Percentiles rank a stretch among this genome's conserved stretches.
Evolutionary conservation across 805 yeast genomes (phyloP).

Genomic region (Clavispora fructus): DNA sequence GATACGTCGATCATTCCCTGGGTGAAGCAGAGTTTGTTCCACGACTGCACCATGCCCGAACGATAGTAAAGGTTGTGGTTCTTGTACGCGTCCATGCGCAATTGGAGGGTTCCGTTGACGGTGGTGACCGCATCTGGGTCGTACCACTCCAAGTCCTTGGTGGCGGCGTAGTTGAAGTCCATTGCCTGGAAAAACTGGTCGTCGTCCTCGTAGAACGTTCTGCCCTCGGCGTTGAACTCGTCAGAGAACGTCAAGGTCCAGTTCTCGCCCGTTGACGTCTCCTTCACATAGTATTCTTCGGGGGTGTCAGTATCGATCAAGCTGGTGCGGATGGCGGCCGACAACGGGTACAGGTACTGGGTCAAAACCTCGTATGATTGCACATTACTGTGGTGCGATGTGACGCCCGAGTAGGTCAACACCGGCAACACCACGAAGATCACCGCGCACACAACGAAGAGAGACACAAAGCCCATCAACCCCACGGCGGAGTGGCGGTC

Average conservation of each 20-base stretch:
- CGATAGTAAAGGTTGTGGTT: conserved; percentile 33
- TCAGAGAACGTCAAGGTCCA: conserved; percentile 38
- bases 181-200: conserved; percentile 40
- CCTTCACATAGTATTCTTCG: conserved; percentile 19
- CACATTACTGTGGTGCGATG: conserved; percentile 28
- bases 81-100: conserved; percentile 35
- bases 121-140: conserved; percentile 40
- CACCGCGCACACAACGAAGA: conserved; percentile 58
- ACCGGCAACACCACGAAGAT: conserved; percentile 79
- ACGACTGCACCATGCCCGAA: conserved; percentile 37
- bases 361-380: conserved; percentile 14
- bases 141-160: conserved; percentile 41
- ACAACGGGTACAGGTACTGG: conserved; percentile 28
- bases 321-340: conserved; percentile 31
- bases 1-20: conserved; percentile 27
- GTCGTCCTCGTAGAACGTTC: conserved; percentile 40
- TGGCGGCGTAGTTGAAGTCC: conserved; percentile 38
- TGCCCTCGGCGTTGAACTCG: conserved; percentile 39
- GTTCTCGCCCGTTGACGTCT: conserved; percentile 44
- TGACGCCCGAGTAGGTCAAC: conserved; percentile 72
- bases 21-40: conserved; percentile 36
- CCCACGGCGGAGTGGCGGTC: conserved; percentile 62
- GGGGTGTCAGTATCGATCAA: conserved; percentile 42
- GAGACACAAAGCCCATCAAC: conserved; percentile 50
- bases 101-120: conserved; percentile 30